Evolutionary conservation across 2,329 filamentous ascomycete species (phyloP).

Genomic region (Acarospora socialis): DNA sequence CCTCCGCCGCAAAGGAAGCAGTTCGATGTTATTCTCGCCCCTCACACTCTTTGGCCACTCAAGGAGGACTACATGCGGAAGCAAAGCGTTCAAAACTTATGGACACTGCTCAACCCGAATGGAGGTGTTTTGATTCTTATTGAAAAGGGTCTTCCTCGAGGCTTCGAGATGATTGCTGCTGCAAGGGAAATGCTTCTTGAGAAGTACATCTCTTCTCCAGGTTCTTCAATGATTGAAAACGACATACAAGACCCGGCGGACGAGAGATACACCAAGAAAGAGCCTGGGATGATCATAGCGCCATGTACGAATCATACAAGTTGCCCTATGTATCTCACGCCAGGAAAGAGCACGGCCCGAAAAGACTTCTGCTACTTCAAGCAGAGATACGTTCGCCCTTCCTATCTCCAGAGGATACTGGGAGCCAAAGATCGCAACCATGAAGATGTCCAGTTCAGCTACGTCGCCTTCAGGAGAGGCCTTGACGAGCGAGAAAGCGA

Average conservation of each 20-base stretch:
- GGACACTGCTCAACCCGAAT: conserved; percentile 68
- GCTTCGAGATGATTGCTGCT: conserved; percentile 82
- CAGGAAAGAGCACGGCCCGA: conserved; percentile 56
- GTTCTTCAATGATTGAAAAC: conserved; percentile 28
- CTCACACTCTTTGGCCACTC: conserved; percentile 64
- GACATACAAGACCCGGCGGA: conserved; percentile 25
- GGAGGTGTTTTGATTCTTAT: conserved; percentile 77
- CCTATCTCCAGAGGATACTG: conserved; percentile 65
- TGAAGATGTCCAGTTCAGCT: conserved; percentile 84
- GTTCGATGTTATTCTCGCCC: conserved; percentile 81
- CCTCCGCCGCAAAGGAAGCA: conserved; percentile 52
- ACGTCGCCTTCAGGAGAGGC: conserved; percentile 72
- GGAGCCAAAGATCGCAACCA: conserved; percentile 57
- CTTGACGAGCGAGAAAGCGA: conserved; percentile 37
- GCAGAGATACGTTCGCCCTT: conserved; percentile 75
- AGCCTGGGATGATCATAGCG: conserved; percentile 47
- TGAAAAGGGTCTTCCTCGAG: conserved; percentile 81
- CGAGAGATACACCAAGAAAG: conserved; percentile 28
- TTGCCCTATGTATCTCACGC: conserved; percentile 75
- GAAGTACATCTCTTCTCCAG: conserved; percentile 55
- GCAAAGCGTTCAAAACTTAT: conserved; percentile 71
- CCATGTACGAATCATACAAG: conserved; percentile 73
- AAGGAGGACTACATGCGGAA: conserved; percentile 65
- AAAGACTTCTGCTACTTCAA: conserved; percentile 86
- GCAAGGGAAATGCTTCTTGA: conserved; percentile 67